Evolutionary conservation across 805 yeast species (phyloP).

Genomic region (Tetrapisispora namnaoensis): DNA sequence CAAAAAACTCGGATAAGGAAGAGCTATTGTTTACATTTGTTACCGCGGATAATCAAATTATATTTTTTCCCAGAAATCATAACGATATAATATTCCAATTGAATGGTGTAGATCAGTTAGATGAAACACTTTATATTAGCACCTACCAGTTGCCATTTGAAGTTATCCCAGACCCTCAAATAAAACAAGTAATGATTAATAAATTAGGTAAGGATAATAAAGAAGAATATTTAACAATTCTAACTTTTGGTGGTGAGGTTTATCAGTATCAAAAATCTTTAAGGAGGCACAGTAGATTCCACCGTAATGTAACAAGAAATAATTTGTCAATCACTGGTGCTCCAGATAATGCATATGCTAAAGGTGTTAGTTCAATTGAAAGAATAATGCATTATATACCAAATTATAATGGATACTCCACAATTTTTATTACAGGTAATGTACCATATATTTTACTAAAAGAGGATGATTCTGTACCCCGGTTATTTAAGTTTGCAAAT

Average conservation of each 20-base stretch:
- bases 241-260: constrained; percentile 78
- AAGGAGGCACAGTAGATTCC: constrained; percentile 16
- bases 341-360: constrained; percentile 64
- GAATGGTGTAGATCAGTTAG: constrained; percentile 29
- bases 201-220: constrained; percentile 52
- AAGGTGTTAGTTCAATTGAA: constrained; percentile 54
- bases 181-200: constrained; percentile 57
- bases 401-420: constrained; percentile 46
- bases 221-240: constrained; percentile 56
- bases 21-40: constrained; percentile 49
- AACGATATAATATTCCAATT: constrained; percentile 33
- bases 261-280: constrained; percentile 48
- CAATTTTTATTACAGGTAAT: constrained; percentile 64
- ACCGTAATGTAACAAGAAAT: constrained; percentile 18
- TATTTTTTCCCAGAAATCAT: constrained; percentile 49
- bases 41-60: constrained; percentile 67
- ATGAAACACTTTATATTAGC: constrained; percentile 32
- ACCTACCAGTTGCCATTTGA: constrained; percentile 29
- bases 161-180: constrained; percentile 57
- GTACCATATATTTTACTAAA: constrained; percentile 63
- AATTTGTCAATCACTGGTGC: constrained; percentile 57
- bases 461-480: constrained; percentile 50
- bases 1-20: constrained; percentile 17
- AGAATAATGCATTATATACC: constrained; percentile 53
- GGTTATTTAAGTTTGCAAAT: constrained; percentile 56